These are phyloP conservation scores for Knoxdaviesia proteae DNA, from an alignment of 2,329 filamentous ascomycete species.

Conservation along the genomic window DNA sequence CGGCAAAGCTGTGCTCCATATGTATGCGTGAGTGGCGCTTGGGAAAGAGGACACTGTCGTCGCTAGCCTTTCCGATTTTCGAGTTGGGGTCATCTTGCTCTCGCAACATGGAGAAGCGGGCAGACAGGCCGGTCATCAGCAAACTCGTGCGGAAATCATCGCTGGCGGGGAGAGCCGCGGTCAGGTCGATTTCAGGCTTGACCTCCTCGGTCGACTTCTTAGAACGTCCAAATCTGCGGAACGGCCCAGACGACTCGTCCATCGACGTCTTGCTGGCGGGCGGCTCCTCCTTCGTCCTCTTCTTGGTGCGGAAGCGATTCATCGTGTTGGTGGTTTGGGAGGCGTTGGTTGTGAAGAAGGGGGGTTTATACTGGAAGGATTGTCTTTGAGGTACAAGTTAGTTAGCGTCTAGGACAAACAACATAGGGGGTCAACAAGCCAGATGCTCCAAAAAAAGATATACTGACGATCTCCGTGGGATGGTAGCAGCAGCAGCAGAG, in stretches of 20 bases:
- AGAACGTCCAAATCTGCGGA: constrained; percentile 32
- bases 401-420: too few species aligned
- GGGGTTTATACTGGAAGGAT: too few species aligned
- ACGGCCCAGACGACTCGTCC: constrained; percentile 28
- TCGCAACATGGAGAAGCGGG: constrained; percentile 87
- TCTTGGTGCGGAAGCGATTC: constrained; percentile 62
- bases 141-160: constrained; percentile 93
- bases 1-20: constrained; percentile 43
- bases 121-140: constrained; percentile 84
- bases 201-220: constrained; percentile 34
- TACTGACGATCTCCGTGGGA: too few species aligned
- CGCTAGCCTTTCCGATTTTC: constrained; percentile 79
- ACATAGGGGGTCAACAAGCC: too few species aligned
- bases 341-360: too few species aligned
- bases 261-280: constrained; percentile 24
- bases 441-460: too few species aligned
- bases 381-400: too few species aligned
- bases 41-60: constrained; percentile 76
- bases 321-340: constrained; percentile 20
- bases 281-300: constrained; percentile 41
- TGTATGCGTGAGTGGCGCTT: constrained; percentile 56
- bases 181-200: constrained; percentile 51
- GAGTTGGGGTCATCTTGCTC: constrained; percentile 86
- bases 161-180: constrained; percentile 51
- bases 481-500: too few species aligned